These are phyloP conservation scores for Lagenidium giganteum DNA, from an alignment of 352 stramenopile species.

Conservation along the genomic window DNA sequence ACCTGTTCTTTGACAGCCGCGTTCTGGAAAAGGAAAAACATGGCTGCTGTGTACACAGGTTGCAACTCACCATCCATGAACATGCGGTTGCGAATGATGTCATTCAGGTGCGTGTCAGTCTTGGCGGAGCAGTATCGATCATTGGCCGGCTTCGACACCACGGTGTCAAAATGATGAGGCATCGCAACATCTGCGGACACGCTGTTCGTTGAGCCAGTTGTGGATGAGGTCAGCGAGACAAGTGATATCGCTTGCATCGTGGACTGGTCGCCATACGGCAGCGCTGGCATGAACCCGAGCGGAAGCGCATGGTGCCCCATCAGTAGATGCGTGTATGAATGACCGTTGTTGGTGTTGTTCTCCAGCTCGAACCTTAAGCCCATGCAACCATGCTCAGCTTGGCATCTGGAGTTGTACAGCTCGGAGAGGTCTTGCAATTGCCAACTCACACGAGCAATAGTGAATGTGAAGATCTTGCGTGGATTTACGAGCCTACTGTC, in stretches of 20 bases:
- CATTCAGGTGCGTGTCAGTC: conserved; percentile 28
- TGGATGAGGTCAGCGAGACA: too few species aligned
- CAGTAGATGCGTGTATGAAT: too few species aligned
- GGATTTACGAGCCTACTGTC: conserved; percentile 27
- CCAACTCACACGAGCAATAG: conserved; percentile 34
- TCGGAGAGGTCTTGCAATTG: conserved; percentile 26
- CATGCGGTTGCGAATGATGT: conserved; percentile 27
- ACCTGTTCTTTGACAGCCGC: conserved; percentile 12
- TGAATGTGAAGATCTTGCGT: conserved; percentile 38
- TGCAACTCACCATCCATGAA: conserved; percentile 41
- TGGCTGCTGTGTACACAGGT: conserved; percentile 35
- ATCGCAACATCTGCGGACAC: too few species aligned
- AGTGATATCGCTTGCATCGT: too few species aligned
- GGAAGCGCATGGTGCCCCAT: too few species aligned
- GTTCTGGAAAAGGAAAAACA: conserved; percentile 60
- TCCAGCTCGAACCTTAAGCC: conserved; percentile 33
- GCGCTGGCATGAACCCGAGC: too few species aligned
- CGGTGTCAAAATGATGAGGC: conserved; percentile 8
- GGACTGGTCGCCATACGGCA: too few species aligned
- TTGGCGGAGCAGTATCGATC: conserved; percentile 23
- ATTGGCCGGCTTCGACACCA: conserved; percentile 12
- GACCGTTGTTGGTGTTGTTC: too few species aligned
- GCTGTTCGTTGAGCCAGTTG: too few species aligned
- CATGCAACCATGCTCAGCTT: conserved; percentile 12
- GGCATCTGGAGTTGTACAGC: conserved; percentile 33